These are phyloP conservation scores for Termitomyces sp. DNA, from an alignment of 768 basidiomycete genomes.

Conservation along the genomic window DNA sequence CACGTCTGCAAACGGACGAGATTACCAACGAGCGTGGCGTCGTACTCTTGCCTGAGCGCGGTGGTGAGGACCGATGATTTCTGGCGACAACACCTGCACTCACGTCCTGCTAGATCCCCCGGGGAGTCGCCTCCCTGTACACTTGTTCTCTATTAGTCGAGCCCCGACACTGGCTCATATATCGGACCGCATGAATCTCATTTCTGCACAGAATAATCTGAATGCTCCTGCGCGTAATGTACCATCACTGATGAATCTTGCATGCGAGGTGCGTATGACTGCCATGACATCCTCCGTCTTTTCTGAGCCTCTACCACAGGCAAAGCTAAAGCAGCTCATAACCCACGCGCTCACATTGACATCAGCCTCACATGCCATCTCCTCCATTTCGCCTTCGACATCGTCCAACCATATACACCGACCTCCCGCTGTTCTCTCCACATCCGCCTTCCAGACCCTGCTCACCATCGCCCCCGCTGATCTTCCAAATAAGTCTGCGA, in stretches of 20 bases:
- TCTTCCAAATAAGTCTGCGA: constrained; percentile 74
- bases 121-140: constrained; percentile 65
- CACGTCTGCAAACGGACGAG: constrained; percentile 55
- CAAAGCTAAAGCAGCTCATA: constrained; percentile 79
- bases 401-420: constrained; percentile 27
- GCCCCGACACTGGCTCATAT: constrained; percentile 75
- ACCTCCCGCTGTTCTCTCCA: constrained; percentile 48
- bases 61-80: constrained; percentile 37
- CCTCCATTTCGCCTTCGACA: constrained; percentile 65
- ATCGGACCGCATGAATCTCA: constrained; percentile 73
- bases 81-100: neutral
- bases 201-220: constrained; percentile 74
- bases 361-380: constrained; percentile 68
- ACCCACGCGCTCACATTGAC: constrained; percentile 76
- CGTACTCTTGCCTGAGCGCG: constrained; percentile 55
- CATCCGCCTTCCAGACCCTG: constrained; percentile 69
- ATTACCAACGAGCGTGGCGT: constrained; percentile 69
- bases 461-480: constrained; percentile 74
- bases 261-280: constrained; percentile 57
- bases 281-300: neutral
- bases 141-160: constrained; percentile 68
- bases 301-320: constrained; percentile 33
- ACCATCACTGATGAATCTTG: constrained; percentile 66
- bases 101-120: constrained; percentile 46
- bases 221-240: constrained; percentile 56